A percentile compares a stretch with the other conserved stretches of the same genome.
These are phyloP conservation scores for Leccinellum albellum DNA, from an alignment of 768 basidiomycete genomes.

Conservation along the genomic window DNA sequence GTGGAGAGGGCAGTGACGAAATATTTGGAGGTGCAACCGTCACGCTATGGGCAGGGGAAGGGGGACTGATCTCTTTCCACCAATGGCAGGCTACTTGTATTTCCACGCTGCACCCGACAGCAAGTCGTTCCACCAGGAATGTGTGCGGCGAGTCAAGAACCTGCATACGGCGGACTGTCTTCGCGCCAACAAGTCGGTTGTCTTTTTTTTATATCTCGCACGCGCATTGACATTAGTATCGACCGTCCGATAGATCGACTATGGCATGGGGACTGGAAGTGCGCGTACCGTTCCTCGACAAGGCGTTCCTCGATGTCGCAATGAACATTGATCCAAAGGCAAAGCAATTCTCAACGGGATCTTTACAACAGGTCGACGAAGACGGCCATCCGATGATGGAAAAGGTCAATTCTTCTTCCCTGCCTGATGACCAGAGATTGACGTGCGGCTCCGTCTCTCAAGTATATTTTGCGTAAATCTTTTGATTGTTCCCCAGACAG, in stretches of 20 bases:
- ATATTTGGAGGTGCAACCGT: constrained; percentile 77
- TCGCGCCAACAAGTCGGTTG: constrained; percentile 90
- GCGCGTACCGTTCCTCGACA: constrained; percentile 98
- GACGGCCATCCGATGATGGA: constrained; percentile 94
- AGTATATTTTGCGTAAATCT: constrained; percentile 95
- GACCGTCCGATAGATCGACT: constrained; percentile 62
- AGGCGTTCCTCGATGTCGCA: constrained; percentile 87
- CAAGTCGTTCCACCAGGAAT: constrained; percentile 90
- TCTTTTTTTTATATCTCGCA: background rate
- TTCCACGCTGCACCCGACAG: constrained; percentile 96
- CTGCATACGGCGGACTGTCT: constrained; percentile 96
- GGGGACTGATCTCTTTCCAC: constrained; percentile 4
- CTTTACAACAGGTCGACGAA: constrained; percentile 64
- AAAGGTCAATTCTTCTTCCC: constrained; percentile 55
- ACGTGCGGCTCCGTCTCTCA: background rate
- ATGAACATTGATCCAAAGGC: constrained; percentile 87
- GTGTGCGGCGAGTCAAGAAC: constrained; percentile 93
- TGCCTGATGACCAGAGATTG: constrained; percentile 9
- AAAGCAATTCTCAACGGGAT: constrained; percentile 88
- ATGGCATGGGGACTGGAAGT: constrained; percentile 99
- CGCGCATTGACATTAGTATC: background rate
- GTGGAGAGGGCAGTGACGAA: constrained; percentile 97
- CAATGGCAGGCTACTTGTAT: constrained; percentile 82
- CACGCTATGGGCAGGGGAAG: background rate
- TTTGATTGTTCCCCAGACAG: constrained; percentile 84